A percentile compares a stretch with the other conserved stretches of the same genome.
These are phyloP conservation scores for Samsoniella hepiali DNA, from an alignment of 2,329 filamentous ascomycete genomes.

Conservation along the genomic window DNA sequence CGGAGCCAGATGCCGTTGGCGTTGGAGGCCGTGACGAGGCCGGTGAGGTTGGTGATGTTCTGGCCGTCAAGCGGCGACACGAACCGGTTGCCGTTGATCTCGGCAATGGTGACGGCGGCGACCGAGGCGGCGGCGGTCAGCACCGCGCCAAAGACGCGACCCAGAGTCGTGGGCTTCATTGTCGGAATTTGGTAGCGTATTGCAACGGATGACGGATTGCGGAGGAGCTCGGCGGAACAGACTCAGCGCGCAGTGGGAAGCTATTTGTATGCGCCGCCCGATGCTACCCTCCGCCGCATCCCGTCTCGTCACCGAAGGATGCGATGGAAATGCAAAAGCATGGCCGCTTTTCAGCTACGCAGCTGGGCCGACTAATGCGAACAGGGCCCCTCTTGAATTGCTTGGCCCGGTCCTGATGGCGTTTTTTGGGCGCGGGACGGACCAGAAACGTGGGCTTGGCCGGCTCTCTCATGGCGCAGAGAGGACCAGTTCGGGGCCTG, in stretches of 20 bases:
- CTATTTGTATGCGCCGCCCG: conserved; percentile 4
- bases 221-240: not conserved
- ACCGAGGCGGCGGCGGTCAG: conserved; percentile 29
- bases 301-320: conserved; percentile 12
- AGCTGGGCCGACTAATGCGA: not conserved
- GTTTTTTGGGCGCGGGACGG: conserved; percentile 9
- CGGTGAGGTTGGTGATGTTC: conserved; percentile 56
- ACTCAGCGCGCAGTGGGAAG: not conserved
- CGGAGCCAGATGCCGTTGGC: conserved; percentile 62
- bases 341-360: not conserved
- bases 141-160: conserved; percentile 25
- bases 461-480: not conserved
- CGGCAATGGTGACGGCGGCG: conserved; percentile 48
- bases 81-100: conserved; percentile 65
- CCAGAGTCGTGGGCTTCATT: conserved; percentile 28
- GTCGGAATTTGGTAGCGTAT: conserved; percentile 13
- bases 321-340: not conserved
- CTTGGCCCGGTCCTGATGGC: conserved; percentile 2
- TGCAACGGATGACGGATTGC: not conserved
- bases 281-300: not conserved
- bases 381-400: not conserved
- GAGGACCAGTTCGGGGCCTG: not conserved
- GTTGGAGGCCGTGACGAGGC: conserved; percentile 62
- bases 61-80: conserved; percentile 58
- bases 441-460: conserved; percentile 14